phyloP scores from a whole-genome alignment of 2,329 filamentous ascomycete species.

The Nemania serpens region DNA sequence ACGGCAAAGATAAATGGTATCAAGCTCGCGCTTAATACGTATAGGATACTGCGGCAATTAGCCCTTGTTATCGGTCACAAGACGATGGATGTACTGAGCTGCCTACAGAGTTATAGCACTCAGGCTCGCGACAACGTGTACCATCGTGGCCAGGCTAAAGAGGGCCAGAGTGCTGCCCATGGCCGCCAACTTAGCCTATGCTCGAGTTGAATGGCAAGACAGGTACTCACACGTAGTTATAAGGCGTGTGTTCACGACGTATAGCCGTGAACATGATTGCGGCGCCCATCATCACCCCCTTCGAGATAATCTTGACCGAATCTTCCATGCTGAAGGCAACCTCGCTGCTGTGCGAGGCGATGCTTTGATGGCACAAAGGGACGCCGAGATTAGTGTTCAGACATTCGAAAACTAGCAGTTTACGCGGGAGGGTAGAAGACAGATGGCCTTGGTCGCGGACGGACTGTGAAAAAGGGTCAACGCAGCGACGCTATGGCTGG shows the following conservation, averaged over 20 bases:
- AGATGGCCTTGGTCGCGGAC: background rate
- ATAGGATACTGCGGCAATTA: slow-evolving; percentile 17
- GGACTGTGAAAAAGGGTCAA: background rate
- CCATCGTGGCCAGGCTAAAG: slow-evolving; percentile 25
- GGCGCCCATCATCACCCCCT: slow-evolving; percentile 32
- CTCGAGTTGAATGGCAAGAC: background rate
- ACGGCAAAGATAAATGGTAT: slow-evolving; percentile 4
- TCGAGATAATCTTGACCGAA: slow-evolving; percentile 23
- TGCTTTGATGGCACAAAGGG: background rate
- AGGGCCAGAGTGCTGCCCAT: slow-evolving; percentile 24
- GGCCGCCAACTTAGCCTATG: slow-evolving; percentile 19
- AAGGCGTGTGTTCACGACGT: slow-evolving; percentile 20
- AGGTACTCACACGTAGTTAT: slow-evolving; percentile 31
- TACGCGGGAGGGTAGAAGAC: background rate
- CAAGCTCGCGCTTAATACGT: slow-evolving; percentile 10
- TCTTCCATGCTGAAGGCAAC: slow-evolving; percentile 5
- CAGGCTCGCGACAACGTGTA: slow-evolving; percentile 25
- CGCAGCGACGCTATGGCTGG: background rate
- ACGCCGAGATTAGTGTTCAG: background rate
- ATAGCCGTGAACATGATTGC: slow-evolving; percentile 27
- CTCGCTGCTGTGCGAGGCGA: background rate
- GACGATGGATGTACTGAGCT: background rate
- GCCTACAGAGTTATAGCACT: slow-evolving; percentile 25
- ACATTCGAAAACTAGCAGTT: background rate
- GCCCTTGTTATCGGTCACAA: background rate